Percentiles rank a stretch among this genome's conserved stretches.
These are phyloP conservation scores for Botryotinia convoluta DNA, from an alignment of 2,329 filamentous ascomycete genomes.

Conservation along the genomic window DNA sequence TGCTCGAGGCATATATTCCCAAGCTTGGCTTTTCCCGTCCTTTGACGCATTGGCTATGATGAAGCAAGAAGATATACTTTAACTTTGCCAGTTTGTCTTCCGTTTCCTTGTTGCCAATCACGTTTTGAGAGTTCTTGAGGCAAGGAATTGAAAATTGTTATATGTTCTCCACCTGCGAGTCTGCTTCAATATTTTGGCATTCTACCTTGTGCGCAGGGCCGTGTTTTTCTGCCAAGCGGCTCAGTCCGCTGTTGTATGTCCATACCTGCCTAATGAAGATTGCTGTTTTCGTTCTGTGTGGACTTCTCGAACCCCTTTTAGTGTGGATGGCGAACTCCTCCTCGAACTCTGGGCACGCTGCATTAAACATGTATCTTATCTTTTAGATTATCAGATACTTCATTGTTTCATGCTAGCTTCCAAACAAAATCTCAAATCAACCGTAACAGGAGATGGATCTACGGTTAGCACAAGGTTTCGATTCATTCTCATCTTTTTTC, in stretches of 20 bases:
- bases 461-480: slow-evolving; percentile 4
- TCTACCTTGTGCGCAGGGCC: not conserved
- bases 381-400: slow-evolving; percentile 6
- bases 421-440: not conserved
- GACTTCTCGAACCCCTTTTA: slow-evolving; percentile 9
- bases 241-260: not conserved
- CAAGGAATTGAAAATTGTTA: not conserved
- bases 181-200: not conserved
- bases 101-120: not conserved
- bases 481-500: slow-evolving; percentile 1
- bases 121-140: not conserved
- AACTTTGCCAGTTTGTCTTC: not conserved
- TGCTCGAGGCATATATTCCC: not conserved
- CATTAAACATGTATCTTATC: slow-evolving; percentile 11
- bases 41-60: not conserved
- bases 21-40: not conserved
- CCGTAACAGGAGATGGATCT: slow-evolving; percentile 3
- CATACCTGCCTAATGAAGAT: slow-evolving; percentile 3
- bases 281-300: not conserved
- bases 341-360: not conserved
- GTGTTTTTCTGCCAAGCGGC: not conserved
- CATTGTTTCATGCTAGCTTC: not conserved
- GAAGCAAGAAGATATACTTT: not conserved
- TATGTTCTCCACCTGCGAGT: not conserved
- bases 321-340: slow-evolving; percentile 4